These are phyloP conservation scores for Skeletonema tropicum DNA, from an alignment of 108 stramenopile genomes.

Conservation along the genomic window DNA sequence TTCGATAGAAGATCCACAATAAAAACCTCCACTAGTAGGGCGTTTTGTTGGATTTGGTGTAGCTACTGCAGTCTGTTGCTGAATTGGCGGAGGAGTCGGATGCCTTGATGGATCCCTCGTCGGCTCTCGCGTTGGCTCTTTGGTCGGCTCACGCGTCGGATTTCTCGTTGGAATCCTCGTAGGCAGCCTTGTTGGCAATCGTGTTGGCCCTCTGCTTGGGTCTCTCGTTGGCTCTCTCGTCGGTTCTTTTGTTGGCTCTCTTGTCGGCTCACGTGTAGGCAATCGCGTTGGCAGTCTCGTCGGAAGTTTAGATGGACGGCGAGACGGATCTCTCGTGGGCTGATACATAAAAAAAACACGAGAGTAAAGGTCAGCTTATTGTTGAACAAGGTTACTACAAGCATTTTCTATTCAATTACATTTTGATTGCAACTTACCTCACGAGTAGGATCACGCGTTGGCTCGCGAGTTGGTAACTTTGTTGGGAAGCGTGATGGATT, in stretches of 20 bases:
- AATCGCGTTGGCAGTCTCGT: slow-evolving; percentile 14
- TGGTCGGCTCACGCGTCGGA: slow-evolving; percentile 37
- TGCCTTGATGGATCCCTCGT: slow-evolving; percentile 7
- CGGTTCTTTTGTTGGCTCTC: slow-evolving; percentile 34
- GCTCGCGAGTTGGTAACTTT: slow-evolving; percentile 17
- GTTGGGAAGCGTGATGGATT: slow-evolving; percentile 7
- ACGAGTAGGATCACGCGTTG: slow-evolving; percentile 23
- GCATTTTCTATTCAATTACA: not conserved
- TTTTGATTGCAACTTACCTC: not conserved
- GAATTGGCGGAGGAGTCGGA: slow-evolving; percentile 13
- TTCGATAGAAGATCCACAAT: slow-evolving; percentile 17
- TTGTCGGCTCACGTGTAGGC: slow-evolving; percentile 40
- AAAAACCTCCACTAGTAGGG: slow-evolving; percentile 10
- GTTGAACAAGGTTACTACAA: not conserved
- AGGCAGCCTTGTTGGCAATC: slow-evolving; percentile 27
- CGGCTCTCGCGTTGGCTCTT: slow-evolving; percentile 10
- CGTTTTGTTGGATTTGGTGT: slow-evolving; percentile 2
- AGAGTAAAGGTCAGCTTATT: not conserved
- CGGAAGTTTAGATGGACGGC: slow-evolving; percentile 9
- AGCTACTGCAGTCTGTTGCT: slow-evolving; percentile 1
- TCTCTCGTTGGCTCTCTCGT: slow-evolving; percentile 21
- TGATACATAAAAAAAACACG: not conserved
- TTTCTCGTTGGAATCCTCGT: slow-evolving; percentile 1
- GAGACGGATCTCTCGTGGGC: slow-evolving; percentile 25
- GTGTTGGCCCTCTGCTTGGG: not conserved